These are phyloP conservation scores for Phytophthora idaei DNA, from an alignment of 352 stramenopile species.

Conservation along the genomic window DNA sequence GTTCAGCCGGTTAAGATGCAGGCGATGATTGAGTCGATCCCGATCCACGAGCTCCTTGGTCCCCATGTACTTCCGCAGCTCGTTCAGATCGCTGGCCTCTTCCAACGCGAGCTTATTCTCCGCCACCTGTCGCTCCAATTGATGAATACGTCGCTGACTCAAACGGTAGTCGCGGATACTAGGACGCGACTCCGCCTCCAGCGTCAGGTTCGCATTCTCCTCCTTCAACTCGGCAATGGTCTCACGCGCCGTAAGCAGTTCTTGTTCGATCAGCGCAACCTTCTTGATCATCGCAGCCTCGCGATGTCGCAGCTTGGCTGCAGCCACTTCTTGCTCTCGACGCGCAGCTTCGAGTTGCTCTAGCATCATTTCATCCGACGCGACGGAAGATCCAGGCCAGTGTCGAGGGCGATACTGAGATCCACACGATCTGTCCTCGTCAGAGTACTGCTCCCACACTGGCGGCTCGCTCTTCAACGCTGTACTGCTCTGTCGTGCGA, in stretches of 20 bases:
- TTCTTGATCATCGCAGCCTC: slow-evolving; percentile 83
- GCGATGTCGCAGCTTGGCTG: slow-evolving; percentile 62
- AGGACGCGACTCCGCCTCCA: slow-evolving; percentile 79
- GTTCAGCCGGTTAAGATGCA: slow-evolving; percentile 79
- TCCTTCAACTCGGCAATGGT: slow-evolving; percentile 77
- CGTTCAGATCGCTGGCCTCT: slow-evolving; percentile 76
- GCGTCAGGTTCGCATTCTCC: slow-evolving; percentile 76
- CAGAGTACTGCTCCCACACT: slow-evolving; percentile 33
- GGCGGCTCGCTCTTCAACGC: slow-evolving; percentile 30
- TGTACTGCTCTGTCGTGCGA: slow-evolving; percentile 43
- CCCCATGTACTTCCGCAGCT: slow-evolving; percentile 82
- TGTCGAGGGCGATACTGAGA: slow-evolving; percentile 7
- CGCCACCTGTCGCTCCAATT: slow-evolving; percentile 76
- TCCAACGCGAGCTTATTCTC: slow-evolving; percentile 79
- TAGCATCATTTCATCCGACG: slow-evolving; percentile 75
- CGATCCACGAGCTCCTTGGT: slow-evolving; percentile 82
- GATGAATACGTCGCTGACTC: slow-evolving; percentile 70
- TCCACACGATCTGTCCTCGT: slow-evolving; percentile 17
- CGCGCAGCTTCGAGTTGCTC: slow-evolving; percentile 75
- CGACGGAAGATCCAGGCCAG: slow-evolving; percentile 26
- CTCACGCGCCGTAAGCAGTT: slow-evolving; percentile 65
- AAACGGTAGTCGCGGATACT: slow-evolving; percentile 85
- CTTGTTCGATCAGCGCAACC: slow-evolving; percentile 72
- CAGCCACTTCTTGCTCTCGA: slow-evolving; percentile 72
- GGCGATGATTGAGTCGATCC: slow-evolving; percentile 78